phyloP scores from a whole-genome alignment of 768 basidiomycete genomes.

The Suillus americanus region DNA sequence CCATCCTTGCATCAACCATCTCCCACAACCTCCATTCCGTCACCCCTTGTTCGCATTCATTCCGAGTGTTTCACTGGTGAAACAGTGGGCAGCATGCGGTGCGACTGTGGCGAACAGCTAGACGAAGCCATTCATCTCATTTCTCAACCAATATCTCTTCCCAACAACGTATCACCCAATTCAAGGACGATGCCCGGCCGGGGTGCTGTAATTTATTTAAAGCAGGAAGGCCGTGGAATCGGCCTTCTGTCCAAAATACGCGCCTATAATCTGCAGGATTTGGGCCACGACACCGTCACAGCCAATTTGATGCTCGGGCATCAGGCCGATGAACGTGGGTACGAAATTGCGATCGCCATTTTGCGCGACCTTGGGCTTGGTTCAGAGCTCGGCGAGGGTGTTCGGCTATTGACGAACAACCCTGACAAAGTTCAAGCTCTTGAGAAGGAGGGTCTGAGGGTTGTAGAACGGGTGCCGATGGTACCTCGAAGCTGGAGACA shows the following conservation, averaged over 20 bases:
- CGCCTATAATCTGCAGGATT: conserved; percentile 96
- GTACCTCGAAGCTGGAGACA: conserved; percentile 83
- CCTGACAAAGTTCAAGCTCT: conserved; percentile 94
- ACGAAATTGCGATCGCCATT: conserved; percentile 90
- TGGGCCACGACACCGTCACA: conserved; percentile 98
- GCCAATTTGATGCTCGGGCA: conserved; percentile 96
- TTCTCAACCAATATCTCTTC: conserved; percentile 60
- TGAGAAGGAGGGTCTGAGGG: conserved; percentile 73
- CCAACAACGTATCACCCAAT: conserved; percentile 29
- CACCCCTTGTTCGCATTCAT: conserved; percentile 92
- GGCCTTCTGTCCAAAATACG: conserved; percentile 93
- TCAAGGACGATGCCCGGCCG: conserved; percentile 66
- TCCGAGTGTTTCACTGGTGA: conserved; percentile 99
- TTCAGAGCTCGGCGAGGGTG: conserved; percentile 50
- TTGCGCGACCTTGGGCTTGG: conserved; percentile 83
- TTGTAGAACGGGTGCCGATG: conserved; percentile 90
- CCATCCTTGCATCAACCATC: conserved; percentile 21
- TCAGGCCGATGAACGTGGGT: conserved; percentile 89
- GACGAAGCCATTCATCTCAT: conserved; percentile 96
- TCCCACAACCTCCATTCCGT: conserved; percentile 40
- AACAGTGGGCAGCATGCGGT: conserved; percentile 96
- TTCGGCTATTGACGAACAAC: conserved; percentile 92
- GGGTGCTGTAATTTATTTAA: conserved; percentile 91
- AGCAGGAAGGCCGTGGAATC: conserved; percentile 97
- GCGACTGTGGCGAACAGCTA: conserved; percentile 98